Conservation (phyloP, 768 basidiomycete genomes). For the Boletus bicolor region DNA sequence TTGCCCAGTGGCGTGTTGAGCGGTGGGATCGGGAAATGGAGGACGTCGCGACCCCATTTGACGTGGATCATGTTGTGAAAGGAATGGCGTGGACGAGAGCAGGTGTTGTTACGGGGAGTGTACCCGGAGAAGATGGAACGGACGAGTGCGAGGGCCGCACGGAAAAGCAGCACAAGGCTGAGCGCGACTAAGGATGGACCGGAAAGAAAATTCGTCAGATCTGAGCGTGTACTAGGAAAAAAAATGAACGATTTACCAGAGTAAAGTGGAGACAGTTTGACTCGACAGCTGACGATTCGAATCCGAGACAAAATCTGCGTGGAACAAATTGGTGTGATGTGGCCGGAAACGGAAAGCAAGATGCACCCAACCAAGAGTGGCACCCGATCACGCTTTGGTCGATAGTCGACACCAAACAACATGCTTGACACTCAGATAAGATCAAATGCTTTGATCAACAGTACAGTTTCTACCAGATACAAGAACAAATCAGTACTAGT, state of each 20-base stretch:
- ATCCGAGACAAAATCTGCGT: neutral
- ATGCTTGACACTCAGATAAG: neutral
- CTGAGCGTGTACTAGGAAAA: neutral
- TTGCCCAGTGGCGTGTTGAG: constrained; percentile 54
- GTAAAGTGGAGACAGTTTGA: constrained; percentile 31
- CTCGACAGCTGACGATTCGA: constrained; percentile 6
- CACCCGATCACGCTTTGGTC: neutral
- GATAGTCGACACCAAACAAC: neutral
- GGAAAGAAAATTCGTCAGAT: constrained; percentile 1
- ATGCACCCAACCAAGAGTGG: too few species aligned
- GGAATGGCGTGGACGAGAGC: constrained; percentile 8
- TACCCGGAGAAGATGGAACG: constrained; percentile 4
- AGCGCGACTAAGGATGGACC: constrained; percentile 19
- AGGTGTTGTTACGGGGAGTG: neutral
- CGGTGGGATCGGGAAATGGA: constrained; percentile 55
- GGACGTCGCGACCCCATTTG: constrained; percentile 50
- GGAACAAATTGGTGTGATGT: neutral
- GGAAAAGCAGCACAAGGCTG: constrained; percentile 35
- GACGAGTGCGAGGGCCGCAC: constrained; percentile 23
- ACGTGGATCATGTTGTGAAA: constrained; percentile 39
- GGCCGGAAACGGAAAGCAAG: constrained; percentile 12
- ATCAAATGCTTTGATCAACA: neutral
- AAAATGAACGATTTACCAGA: constrained; percentile 16
- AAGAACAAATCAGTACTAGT: constrained; percentile 4
- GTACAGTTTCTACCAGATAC: constrained; percentile 7